Conservation (phyloP, 495 filamentous ascomycete species). For the Pyrenopolyporus hunteri region DNA sequence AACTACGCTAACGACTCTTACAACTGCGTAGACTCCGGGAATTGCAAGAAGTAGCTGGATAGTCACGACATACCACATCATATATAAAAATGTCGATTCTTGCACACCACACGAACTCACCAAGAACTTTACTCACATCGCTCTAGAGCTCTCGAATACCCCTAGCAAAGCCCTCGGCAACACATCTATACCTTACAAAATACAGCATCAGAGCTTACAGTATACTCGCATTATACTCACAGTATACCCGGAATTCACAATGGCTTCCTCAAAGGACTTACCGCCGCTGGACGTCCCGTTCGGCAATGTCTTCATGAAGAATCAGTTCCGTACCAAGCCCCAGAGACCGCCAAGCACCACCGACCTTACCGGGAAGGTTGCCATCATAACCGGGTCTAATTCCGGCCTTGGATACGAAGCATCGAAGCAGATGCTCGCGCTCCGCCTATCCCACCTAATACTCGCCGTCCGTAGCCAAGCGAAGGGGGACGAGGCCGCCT, state of each 20-base stretch:
- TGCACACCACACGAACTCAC: not conserved
- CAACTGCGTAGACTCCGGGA: not conserved
- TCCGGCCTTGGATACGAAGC: constrained; percentile 57
- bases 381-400: constrained; percentile 58
- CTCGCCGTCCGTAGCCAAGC: constrained; percentile 58
- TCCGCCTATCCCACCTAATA: constrained; percentile 56
- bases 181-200: not conserved
- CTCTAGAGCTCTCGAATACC: not conserved
- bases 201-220: not conserved
- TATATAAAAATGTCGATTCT: not conserved
- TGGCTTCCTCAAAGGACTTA: constrained; percentile 26
- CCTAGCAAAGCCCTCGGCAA: no score
- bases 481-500: constrained; percentile 54
- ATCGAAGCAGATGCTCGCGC: constrained; percentile 52
- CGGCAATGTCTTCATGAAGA: constrained; percentile 34
- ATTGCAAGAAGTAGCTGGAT: not conserved
- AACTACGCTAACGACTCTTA: not conserved
- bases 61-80: not conserved
- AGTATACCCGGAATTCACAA: not conserved
- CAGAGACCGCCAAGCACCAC: constrained; percentile 33
- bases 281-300: constrained; percentile 22
- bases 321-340: constrained; percentile 43
- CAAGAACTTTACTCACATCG: not conserved
- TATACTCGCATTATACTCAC: no score
- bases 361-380: constrained; percentile 46